Percentiles rank a stretch among this genome's conserved stretches.
Evolutionary conservation across 2,329 filamentous ascomycete species (phyloP).

Genomic region (Drechslerella coelobrocha): DNA sequence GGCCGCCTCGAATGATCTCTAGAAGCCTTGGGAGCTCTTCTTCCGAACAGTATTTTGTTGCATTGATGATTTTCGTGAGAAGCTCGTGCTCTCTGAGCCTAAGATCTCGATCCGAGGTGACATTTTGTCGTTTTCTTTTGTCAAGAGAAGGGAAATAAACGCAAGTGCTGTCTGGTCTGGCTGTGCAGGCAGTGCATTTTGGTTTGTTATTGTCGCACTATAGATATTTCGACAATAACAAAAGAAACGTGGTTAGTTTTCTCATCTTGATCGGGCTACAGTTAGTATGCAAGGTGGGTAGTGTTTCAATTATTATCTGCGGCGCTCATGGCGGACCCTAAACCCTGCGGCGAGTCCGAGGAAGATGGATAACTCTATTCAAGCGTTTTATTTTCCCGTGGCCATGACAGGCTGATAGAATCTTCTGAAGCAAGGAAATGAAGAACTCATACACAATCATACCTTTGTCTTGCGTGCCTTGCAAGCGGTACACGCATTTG

Average conservation of each 20-base stretch:
- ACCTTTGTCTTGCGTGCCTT: constrained; percentile 49
- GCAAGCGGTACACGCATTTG: constrained; percentile 47
- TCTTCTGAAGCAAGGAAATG: background rate
- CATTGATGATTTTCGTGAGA: constrained; percentile 38
- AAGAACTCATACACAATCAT: background rate
- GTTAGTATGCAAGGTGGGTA: background rate
- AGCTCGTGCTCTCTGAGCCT: constrained; percentile 30
- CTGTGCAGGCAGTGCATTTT: constrained; percentile 42
- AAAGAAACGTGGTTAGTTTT: constrained; percentile 11
- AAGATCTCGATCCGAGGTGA: constrained; percentile 16
- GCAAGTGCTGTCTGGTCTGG: constrained; percentile 41
- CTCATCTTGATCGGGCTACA: constrained; percentile 1
- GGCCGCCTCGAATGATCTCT: constrained; percentile 33
- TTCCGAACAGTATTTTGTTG: constrained; percentile 40
- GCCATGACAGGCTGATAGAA: too few relatives aligned
- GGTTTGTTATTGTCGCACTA: constrained; percentile 50
- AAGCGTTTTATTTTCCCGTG: too few relatives aligned
- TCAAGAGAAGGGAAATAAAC: constrained; percentile 47
- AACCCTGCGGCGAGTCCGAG: background rate
- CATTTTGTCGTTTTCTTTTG: constrained; percentile 45
- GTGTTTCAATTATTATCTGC: too few relatives aligned
- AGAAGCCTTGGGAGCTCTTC: constrained; percentile 37
- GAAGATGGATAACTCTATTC: too few relatives aligned
- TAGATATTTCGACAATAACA: background rate
- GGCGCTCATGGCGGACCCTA: too few relatives aligned